Evolutionary conservation across 371 early-diverging fungal species (phyloP), one percentile per base, ranked within the genome.

Genomic region (Lichtheimia hyalospora): DNA sequence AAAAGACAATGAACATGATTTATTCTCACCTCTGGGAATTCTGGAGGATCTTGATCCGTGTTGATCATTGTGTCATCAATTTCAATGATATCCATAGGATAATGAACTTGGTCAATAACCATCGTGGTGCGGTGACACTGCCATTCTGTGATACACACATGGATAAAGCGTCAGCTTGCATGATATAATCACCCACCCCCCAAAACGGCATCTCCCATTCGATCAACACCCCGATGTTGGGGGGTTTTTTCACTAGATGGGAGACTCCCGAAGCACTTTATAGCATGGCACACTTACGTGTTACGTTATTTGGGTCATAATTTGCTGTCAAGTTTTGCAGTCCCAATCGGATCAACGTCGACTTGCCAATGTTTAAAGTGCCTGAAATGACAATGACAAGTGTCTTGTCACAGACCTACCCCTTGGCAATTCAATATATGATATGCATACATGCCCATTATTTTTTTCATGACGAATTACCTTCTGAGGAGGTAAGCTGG

Each of bases 271-370:
- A 34, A 34, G 34, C 34, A 34, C 34, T 34, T 34, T 34, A 5
- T 27, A 34, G 34, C 34, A 34, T 34, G 34, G 34, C 34, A 34
- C 21, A 52, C 42, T 66, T 74, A 69, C 71, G 58, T 53, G 53
- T 53, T 62, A 67, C 55, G 52, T 54, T 54, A 44, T 61, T 64
- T 49, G 68, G 60, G 43, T 68, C 61, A 41, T 67, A 57, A 49
- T 66, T 68, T 27, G 62, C 52, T 52, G 55, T 58, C 57, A 68
- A 62, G 51, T 68, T 57, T 54, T 71, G 66, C 44, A 69, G 44
- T 14, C 71, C 74, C 41, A 71, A 57, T 28, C 65, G 61, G 27
- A 76, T 76, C 48, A 76, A 53, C 3, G 77, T 69, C 21, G 77
- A 71, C 49, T 74, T 77, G 43, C 74, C 77, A 43, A 74, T 55